Evolutionary conservation across 192 early-diverging fungal species (phyloP), one percentile per base, ranked within the genome.

Genomic region (Lobosporangium transversale): DNA sequence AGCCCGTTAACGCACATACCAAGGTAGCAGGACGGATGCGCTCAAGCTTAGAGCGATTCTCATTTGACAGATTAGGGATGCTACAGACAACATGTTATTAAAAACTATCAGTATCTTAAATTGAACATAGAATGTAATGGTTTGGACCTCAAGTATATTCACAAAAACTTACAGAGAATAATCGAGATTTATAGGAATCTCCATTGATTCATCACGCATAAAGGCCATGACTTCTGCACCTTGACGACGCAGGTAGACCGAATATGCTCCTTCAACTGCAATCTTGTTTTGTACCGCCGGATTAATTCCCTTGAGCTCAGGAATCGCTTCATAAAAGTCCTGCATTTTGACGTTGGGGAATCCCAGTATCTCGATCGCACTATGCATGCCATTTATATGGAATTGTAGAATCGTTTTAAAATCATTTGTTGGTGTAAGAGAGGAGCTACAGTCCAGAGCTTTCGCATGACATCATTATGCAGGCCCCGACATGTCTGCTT

Each of bases 241-340:
- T 67, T 92, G 93, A 52, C 83, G 82, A 47, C 85, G 82, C 43
- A 94, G 65, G 57, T 90, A 91, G 21, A 87, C 85, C 43, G 84
- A 83, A 58, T 94, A 94, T 44, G 84, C 85, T 20, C 84, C 87
- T 66, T 89, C 91, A 30, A 91, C 86, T 11, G 82, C 52, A 52
- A 92, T 80, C 26, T 90, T 83, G 32, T 78, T 81, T 21, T 66
- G 80, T 29, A 92, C 74, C 9, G 68, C 66, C 12, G 83, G 68
- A n/a, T 80, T 69, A 20, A 92, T 37, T 7, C 85, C 70, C 49
- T 70, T 57, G 58, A 91, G 78, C 53, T 63, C 79, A 18, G 91
- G 89, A 9, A 92, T 70, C 9, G 87, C n/a, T 15, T 84, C 82
- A 23, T 73, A 42, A 21, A 87, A 81, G 3, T 79, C 60, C 18